Percentiles rank a stretch among this genome's conserved stretches.
Conservation (phyloP, 116 monocot species). For the Phalaenopsis hybrid region DNA sequence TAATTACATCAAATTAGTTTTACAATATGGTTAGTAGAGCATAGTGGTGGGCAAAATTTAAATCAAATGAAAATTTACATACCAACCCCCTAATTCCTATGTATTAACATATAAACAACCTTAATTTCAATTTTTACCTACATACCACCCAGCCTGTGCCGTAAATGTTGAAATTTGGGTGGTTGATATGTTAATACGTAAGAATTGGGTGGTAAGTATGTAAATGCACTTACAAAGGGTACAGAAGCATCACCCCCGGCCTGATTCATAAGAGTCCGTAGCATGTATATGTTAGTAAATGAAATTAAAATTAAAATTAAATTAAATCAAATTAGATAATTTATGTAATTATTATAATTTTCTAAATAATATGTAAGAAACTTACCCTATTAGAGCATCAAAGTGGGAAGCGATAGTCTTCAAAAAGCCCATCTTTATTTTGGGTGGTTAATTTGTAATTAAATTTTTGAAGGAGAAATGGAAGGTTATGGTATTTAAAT, state of each 20-base stretch:
- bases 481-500: neutral
- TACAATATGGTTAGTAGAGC: neutral
- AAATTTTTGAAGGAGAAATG: too few relatives aligned
- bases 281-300: neutral
- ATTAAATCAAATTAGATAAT: too few relatives aligned
- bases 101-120: too few relatives aligned
- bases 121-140: too few relatives aligned
- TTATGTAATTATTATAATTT: too few relatives aligned
- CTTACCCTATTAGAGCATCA: constrained; percentile 54
- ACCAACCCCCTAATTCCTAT: too few relatives aligned
- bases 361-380: neutral
- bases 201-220: too few relatives aligned
- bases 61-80: too few relatives aligned
- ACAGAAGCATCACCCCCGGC: constrained; percentile 68
- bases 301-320: neutral
- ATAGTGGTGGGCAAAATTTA: too few relatives aligned
- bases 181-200: too few relatives aligned
- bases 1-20: neutral
- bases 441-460: neutral
- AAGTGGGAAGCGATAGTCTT: constrained; percentile 33
- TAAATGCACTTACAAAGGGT: constrained; percentile 61
- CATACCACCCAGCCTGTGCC: too few relatives aligned
- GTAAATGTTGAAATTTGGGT: too few relatives aligned
- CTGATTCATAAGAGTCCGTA: constrained; percentile 21
- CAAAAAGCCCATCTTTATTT: constrained; percentile 35